These are phyloP conservation scores for Straminergon stramineum DNA, from an alignment of 225 moss, liverwort and hornwort species.

Conservation along the genomic window DNA sequence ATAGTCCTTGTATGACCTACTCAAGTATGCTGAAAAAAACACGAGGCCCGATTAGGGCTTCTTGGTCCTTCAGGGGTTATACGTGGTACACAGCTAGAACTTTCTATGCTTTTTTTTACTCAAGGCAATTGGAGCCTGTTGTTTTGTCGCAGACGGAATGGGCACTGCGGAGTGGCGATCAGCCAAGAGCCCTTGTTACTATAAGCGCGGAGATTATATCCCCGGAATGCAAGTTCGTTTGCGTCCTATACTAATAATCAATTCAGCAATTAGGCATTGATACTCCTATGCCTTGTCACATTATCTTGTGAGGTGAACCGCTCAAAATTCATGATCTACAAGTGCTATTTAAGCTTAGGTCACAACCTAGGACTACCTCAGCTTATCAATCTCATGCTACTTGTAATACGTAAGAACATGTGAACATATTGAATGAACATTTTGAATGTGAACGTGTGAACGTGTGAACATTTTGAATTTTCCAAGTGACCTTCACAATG, in stretches of 20 bases:
- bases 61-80: not conserved
- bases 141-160: constrained; percentile 48
- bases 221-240: constrained; percentile 59
- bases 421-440: not conserved
- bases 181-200: constrained; percentile 76
- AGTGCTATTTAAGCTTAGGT: not conserved
- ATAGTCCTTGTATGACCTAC: not conserved
- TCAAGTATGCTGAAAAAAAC: not conserved
- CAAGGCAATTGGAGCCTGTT: not conserved
- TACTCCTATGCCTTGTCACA: not conserved
- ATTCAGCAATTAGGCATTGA: not conserved
- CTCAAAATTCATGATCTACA: not conserved
- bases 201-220: constrained; percentile 72
- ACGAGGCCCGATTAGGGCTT: not conserved
- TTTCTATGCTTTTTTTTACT: not conserved
- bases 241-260: not conserved
- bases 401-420: not conserved
- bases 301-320: not conserved
- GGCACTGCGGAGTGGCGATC: constrained; percentile 82
- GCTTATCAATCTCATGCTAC: not conserved
- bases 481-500: not conserved
- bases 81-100: not conserved
- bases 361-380: not conserved
- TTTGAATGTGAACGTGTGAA: not conserved
- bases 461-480: not conserved